Percentiles rank a stretch among this genome's conserved stretches.
These are phyloP conservation scores for Taphrina flavorubra DNA, from an alignment of 1,139 yeast genomes.

Conservation along the genomic window DNA sequence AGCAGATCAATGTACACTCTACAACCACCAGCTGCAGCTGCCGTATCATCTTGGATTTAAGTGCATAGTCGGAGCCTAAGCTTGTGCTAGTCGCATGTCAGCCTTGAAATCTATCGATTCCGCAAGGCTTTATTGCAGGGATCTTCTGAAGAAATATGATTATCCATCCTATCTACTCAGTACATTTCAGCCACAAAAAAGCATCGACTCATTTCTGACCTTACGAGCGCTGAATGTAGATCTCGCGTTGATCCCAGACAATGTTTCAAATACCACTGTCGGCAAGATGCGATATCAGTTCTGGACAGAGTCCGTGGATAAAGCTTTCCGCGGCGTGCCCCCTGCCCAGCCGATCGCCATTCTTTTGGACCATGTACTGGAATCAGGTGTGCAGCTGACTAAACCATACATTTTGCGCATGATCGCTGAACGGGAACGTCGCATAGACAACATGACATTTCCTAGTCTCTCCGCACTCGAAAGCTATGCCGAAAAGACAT, in stretches of 20 bases:
- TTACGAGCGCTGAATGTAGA: constrained; percentile 73
- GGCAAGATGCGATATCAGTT: constrained; percentile 53
- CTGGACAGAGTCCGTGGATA: constrained; percentile 53
- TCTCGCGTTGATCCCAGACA: constrained; percentile 62
- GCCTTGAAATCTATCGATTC: constrained; percentile 33
- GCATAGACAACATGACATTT: constrained; percentile 59
- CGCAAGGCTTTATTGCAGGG: constrained; percentile 44
- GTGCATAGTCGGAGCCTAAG: no score
- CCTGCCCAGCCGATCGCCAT: constrained; percentile 68
- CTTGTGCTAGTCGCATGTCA: constrained; percentile 2
- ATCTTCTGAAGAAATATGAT: constrained; percentile 58
- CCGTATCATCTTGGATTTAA: no score
- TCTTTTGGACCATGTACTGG: constrained; percentile 53
- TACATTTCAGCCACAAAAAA: constrained; percentile 71
- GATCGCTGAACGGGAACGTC: constrained; percentile 63
- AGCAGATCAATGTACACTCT: not conserved
- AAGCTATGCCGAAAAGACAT: constrained; percentile 80
- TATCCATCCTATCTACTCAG: constrained; percentile 70
- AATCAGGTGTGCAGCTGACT: constrained; percentile 56
- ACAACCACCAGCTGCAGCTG: no score
- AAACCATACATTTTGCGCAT: constrained; percentile 65
- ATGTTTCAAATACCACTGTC: constrained; percentile 53
- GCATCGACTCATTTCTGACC: constrained; percentile 70
- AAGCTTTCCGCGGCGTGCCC: constrained; percentile 48
- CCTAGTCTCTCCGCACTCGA: constrained; percentile 65